Percentiles rank a stretch among this genome's conserved stretches.
Evolutionary conservation across 2,329 filamentous ascomycete genomes (phyloP).

Genomic region (Delphinella strobiligena): DNA sequence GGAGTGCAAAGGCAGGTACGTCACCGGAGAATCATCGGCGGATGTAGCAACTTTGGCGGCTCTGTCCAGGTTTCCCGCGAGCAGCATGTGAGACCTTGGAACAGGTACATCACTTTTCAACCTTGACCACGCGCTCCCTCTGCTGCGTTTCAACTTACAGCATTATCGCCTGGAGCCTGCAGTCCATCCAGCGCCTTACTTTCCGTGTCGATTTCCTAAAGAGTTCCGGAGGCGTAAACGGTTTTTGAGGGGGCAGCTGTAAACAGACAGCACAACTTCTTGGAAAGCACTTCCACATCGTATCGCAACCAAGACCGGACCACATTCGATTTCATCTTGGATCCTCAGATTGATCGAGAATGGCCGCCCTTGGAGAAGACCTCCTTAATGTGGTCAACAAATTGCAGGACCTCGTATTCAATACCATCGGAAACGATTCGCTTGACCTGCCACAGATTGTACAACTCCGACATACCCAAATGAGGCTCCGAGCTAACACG

Average conservation of each 20-base stretch:
- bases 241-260: background rate
- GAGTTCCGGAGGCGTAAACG: background rate
- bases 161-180: background rate
- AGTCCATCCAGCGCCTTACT: background rate
- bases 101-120: background rate
- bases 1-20: no score
- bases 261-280: background rate
- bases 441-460: constrained; percentile 97
- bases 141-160: background rate
- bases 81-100: background rate
- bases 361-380: constrained; percentile 94
- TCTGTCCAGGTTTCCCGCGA: background rate
- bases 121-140: background rate
- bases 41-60: no score
- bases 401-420: constrained; percentile 96
- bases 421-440: constrained; percentile 98
- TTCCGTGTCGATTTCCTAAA: background rate
- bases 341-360: no score
- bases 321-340: no score
- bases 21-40: no score
- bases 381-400: constrained; percentile 93
- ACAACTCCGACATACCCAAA: constrained; percentile 19
- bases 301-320: no score
- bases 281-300: background rate
- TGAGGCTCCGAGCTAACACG: constrained; percentile 2